Evolutionary conservation across 192 early-diverging fungal species (phyloP), one percentile per base, ranked within the genome.

Genomic region (Geranomyces michiganensis): DNA sequence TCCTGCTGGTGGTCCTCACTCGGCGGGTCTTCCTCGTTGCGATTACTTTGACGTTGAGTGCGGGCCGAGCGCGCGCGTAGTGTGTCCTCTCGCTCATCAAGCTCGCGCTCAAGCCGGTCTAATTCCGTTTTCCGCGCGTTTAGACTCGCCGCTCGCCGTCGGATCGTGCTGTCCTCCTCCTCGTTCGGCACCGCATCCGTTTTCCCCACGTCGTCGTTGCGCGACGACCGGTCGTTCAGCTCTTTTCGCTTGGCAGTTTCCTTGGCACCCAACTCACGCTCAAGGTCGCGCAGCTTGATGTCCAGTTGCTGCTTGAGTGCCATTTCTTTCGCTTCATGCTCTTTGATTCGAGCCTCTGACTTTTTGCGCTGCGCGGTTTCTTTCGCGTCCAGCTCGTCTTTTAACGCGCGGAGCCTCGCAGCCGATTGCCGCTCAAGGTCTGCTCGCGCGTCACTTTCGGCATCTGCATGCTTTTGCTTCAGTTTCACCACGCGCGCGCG

Each of bases 341-440:
- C 62, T 22, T 46, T 65, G 41, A 68, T 72, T 10, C 51, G 32
- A 0, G 32, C 67, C 17, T 68, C 63, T 41, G 15, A 43, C 26
- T 65, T 33, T 43, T 60, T 24, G 32, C 55, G n/a, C 41, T 41
- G 51, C 51, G 51, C 51, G 15, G n/a, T 7, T 29, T 60, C 47
- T 30, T 36, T 63, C 10, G 21, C 33, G 21, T 46, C 36, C 10
- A 46, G n/a, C 15, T 65, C 62, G 17, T 65, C 33, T 65, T 46
- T 21, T 15, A 73, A 22, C 26, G 36, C 26, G 22, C 46, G 17
- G 41, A 59, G 26, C 30, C 71, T 63, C 7, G 21, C 27, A 9
- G 43, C 70, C 19, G 70, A 26, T 12, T 71, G 60, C 22, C 59
- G 46, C 36, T 64, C 70, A 51, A 47, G 30, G 0, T 21, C n/a